Evolutionary conservation across 1,284 basidiomycete species (phyloP).

Genomic region (Sanghuangporus weigelae): DNA sequence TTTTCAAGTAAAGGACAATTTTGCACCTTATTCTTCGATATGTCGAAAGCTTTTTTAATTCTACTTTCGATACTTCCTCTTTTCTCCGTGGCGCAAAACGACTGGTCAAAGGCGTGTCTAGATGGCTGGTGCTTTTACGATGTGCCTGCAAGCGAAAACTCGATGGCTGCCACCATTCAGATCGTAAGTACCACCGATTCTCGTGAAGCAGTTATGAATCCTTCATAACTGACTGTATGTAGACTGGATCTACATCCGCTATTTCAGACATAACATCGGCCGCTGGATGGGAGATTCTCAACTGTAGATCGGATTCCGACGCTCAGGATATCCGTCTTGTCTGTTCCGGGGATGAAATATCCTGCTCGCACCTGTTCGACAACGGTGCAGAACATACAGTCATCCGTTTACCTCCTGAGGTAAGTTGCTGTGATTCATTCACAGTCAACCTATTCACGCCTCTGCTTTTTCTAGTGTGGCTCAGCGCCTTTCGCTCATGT

Average conservation of each 20-base stretch:
- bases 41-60: too few relatives aligned
- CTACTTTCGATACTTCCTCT: too few relatives aligned
- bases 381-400: conserved; percentile 43
- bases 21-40: too few relatives aligned
- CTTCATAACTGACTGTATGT: background rate
- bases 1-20: too few relatives aligned
- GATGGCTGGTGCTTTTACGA: too few relatives aligned
- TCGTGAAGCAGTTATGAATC: background rate
- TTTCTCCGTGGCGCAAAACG: too few relatives aligned
- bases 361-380: conserved; percentile 42
- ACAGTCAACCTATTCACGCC: too few relatives aligned
- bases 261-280: conserved; percentile 50
- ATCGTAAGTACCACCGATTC: background rate
- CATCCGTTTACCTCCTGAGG: too few relatives aligned
- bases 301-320: conserved; percentile 34
- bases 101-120: too few relatives aligned
- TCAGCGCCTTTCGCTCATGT: conserved; percentile 46
- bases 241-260: conserved; percentile 31
- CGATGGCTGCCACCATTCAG: conserved; percentile 30
- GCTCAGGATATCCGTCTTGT: conserved; percentile 46
- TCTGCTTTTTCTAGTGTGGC: conserved; percentile 36
- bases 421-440: conserved; percentile 23
- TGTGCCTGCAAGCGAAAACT: background rate
- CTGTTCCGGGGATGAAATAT: conserved; percentile 31
- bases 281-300: conserved; percentile 48